Evolutionary conservation across 495 filamentous ascomycete genomes (phyloP).

Genomic region (Schizothecium vesticola): DNA sequence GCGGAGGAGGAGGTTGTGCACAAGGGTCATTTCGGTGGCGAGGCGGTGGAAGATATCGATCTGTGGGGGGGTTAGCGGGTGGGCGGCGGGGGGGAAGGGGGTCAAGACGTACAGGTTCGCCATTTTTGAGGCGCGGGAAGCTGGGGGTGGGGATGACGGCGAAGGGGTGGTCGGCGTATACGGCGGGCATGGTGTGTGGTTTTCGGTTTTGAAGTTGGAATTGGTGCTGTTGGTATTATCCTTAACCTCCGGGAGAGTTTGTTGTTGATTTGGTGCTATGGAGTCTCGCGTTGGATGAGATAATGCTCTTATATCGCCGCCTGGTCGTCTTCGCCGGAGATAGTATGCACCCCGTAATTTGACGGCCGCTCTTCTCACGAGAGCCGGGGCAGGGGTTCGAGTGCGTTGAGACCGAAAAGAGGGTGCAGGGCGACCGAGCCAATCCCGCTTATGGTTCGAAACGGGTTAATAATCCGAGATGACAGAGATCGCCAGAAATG

Average conservation of each 20-base stretch:
- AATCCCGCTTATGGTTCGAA: background rate
- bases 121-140: background rate
- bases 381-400: background rate
- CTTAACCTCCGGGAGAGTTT: no score
- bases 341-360: background rate
- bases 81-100: background rate
- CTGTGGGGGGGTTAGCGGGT: background rate
- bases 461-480: background rate
- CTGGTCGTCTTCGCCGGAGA: background rate
- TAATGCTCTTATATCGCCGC: background rate
- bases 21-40: constrained; percentile 41
- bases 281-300: background rate
- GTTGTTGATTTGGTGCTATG: background rate
- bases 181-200: background rate
- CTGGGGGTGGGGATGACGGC: background rate
- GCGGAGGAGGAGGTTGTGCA: constrained; percentile 46
- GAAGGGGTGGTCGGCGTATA: constrained; percentile 32
- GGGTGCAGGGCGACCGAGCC: background rate
- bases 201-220: background rate
- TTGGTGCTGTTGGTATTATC: no score
- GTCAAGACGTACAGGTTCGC: constrained; percentile 6
- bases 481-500: background rate
- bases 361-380: background rate
- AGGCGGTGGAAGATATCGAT: constrained; percentile 24
- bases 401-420: background rate